Base-by-base conservation (phyloP, 805 yeast genomes). In the Spathaspora boniae region DNA sequence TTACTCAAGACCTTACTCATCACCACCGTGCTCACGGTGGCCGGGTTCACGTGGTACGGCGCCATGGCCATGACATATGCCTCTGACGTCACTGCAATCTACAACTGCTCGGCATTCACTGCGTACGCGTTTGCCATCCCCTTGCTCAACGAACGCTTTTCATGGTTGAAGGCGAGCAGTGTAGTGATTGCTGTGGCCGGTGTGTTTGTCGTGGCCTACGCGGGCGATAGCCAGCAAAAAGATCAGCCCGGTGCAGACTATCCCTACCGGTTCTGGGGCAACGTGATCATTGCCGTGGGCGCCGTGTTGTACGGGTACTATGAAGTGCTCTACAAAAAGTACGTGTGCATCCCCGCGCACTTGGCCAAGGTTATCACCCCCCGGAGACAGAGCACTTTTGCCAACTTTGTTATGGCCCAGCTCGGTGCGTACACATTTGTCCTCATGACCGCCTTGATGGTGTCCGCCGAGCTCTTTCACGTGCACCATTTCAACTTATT, bases 31-130 rank as follows among this genome's bases (percentile, higher is more conserved):
- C 64, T 86, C 41, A 84, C 84, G 14, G 41, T 77, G 2, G 95
- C 95, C 0, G 95, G 94, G 1, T 65, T 75, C 14, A 76, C 95
- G 2, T 86, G 96, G 96, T 87, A 86, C 53, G 72, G 84, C 12
- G 83, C 95, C 8, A 85, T 87, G 78, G 70, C 79, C 20, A 60
- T 84, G 51, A 80, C 95, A 0, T 82, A 88, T 19, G 86, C 94
- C 0, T 71, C 86, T 3, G 95, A 87, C 50, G 82, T 87, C 24
- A 87, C 95, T 2, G 96, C 96, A 3, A 86, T 86, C 41, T 87
- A 86, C 62, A 86, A 87, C 62, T 86, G 93, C 54, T 81, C 91
- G 11, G 94, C 95, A 0, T 87, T 87, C 55, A 82, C 89, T 4
- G 95, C 95, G 0, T 81, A 87, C 51, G 74, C 85, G 11, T 86